Percentiles rank a stretch among this genome's conserved stretches.
Conservation (phyloP, 495 filamentous ascomycete species). For the Annulohypoxylon maeteangense region DNA sequence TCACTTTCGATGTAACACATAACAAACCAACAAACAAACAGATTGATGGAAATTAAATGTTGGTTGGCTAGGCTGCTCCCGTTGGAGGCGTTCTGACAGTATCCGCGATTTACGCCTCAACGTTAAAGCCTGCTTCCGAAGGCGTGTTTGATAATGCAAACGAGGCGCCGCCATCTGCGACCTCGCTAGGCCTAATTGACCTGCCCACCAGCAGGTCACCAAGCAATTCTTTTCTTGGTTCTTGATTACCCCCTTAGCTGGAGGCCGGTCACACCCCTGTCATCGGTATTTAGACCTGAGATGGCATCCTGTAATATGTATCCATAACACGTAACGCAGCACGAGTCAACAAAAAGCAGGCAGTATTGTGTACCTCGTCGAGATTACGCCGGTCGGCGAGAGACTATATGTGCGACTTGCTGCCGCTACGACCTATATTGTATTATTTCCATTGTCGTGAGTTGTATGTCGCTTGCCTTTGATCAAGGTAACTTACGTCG, state of each 20-base stretch:
- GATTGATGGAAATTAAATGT: background rate
- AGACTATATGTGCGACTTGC: background rate
- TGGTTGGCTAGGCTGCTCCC: background rate
- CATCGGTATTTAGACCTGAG: background rate
- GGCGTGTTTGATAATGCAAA: constrained; percentile 16
- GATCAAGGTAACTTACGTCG: background rate
- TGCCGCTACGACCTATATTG: background rate
- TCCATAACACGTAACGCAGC: constrained; percentile 6
- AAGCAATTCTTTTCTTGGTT: background rate
- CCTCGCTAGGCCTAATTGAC: constrained; percentile 10
- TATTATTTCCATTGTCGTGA: background rate
- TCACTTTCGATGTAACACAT: background rate
- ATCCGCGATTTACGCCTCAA: background rate
- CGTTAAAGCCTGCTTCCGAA: background rate
- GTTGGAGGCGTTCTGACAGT: background rate
- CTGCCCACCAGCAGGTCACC: constrained; percentile 24
- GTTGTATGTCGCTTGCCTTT: background rate
- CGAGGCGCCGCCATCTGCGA: constrained; percentile 23
- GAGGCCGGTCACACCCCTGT: background rate
- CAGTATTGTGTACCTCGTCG: constrained; percentile 4
- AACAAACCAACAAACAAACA: background rate
- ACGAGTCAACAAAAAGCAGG: background rate
- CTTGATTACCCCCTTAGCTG: constrained; percentile 13
- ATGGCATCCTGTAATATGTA: background rate
- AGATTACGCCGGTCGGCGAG: background rate